Percentiles rank a stretch among this genome's conserved stretches.
Evolutionary conservation across 179 eudicot species (phyloP).

Genomic region (Nepenthes alata): DNA sequence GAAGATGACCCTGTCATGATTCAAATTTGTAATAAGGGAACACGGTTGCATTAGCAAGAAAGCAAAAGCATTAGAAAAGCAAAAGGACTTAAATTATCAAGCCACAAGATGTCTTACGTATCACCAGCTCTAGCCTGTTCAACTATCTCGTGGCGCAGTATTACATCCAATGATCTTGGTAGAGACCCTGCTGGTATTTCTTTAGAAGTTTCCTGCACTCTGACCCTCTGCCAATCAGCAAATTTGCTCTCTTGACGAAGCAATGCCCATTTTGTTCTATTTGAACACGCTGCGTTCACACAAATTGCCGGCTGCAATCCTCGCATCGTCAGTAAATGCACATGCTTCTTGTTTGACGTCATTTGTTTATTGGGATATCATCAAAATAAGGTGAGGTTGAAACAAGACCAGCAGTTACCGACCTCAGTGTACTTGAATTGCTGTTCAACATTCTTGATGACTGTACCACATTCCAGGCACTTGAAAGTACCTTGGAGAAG

Average conservation of each 20-base stretch:
- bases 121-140: conserved; percentile 99
- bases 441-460: conserved; percentile 77
- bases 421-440: conserved; percentile 98
- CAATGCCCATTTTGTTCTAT: conserved; percentile 61
- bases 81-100: background rate
- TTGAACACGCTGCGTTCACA: conserved; percentile 67
- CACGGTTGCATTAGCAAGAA: background rate
- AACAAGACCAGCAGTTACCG: conserved; percentile 1
- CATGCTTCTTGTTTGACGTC: background rate
- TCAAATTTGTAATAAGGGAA: background rate
- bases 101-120: conserved; percentile 40
- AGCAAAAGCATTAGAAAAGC: background rate
- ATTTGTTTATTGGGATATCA: background rate
- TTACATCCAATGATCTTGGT: conserved; percentile 84
- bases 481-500: conserved; percentile 83
- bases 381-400: background rate
- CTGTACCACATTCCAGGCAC: conserved; percentile 75
- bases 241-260: conserved; percentile 89
- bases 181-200: conserved; percentile 97
- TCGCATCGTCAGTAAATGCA: background rate
- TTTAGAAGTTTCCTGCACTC: conserved; percentile 90
- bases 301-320: conserved; percentile 76
- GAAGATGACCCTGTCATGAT: conserved; percentile 60
- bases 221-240: conserved; percentile 97
- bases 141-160: conserved; percentile 91